phyloP scores from a whole-genome alignment of 2,329 filamentous ascomycete genomes.

The Pyrenochaeta sp. region DNA sequence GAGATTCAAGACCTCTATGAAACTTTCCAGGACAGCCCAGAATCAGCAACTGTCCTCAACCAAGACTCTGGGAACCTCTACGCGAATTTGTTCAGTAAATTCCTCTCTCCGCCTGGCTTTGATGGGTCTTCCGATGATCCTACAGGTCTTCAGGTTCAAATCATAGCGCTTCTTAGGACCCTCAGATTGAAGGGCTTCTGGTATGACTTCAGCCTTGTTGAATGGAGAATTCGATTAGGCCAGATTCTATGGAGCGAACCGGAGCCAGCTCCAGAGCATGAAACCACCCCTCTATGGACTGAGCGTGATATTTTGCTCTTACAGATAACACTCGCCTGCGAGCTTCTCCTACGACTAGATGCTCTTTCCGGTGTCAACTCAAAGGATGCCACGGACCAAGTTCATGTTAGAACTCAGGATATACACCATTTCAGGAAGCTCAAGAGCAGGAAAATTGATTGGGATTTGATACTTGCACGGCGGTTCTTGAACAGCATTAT shows the following conservation, averaged over 20 bases:
- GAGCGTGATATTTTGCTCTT: conserved; percentile 63
- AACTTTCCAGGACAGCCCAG: conserved; percentile 60
- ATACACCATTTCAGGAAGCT: conserved; percentile 55
- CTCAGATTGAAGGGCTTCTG: conserved; percentile 72
- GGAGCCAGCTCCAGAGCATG: conserved; percentile 28
- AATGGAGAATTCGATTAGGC: conserved; percentile 76
- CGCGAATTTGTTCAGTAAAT: conserved; percentile 52
- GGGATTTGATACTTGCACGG: conserved; percentile 63
- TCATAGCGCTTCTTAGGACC: conserved; percentile 71
- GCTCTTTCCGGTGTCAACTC: conserved; percentile 49
- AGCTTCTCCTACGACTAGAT: conserved; percentile 62
- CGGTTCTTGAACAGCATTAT: conserved; percentile 62
- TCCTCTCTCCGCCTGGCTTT: conserved; percentile 50
- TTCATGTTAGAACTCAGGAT: conserved; percentile 53
- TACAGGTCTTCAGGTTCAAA: conserved; percentile 72
- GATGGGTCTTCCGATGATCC: conserved; percentile 59
- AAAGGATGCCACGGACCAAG: conserved; percentile 46
- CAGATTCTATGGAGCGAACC: conserved; percentile 71
- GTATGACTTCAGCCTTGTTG: conserved; percentile 77
- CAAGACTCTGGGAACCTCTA: conserved; percentile 61
- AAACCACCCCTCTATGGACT: conserved; percentile 33
- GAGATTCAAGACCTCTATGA: conserved; percentile 63
- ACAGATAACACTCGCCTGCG: conserved; percentile 62
- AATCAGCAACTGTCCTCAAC: conserved; percentile 59
- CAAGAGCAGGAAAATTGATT: conserved; percentile 61